Evolutionary conservation across 2,329 filamentous ascomycete species (phyloP), one percentile per base, ranked within the genome.

Genomic region (Pseudogymnoascus destructans): DNA sequence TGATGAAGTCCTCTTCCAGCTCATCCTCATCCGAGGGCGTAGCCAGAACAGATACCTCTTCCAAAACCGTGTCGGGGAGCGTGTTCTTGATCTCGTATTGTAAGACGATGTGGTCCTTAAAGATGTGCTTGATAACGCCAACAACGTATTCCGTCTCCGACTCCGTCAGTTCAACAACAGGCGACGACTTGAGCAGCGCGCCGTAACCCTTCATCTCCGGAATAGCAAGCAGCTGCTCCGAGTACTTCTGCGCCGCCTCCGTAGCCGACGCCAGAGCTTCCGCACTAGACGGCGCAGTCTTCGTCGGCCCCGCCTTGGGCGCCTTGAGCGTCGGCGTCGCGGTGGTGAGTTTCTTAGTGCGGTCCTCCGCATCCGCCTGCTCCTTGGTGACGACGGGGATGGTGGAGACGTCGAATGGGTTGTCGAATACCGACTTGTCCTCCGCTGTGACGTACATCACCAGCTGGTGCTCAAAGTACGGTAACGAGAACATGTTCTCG

Each of bases 61-160:
- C 89, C 32, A 97, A 78, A 25, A 98, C 82, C 13, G 90, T 95
- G 61, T 91, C 89, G 10, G 89, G 86, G 9, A 98, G 79, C 2
- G 93, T 98, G 76, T 98, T 98, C 79, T 95, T 97, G 71, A 98
- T 84, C 70, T 97, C 89, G 72, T 93, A 98, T 70, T 98, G 93
- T 58, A 98, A 76, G 32, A 98, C 92, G 68, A 98, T 78, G 69
- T 97, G 89, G 70, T 95, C 89, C 75, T 95, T 95, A 84, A 96
- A 98, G 67, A 98, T 84, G 70, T 98, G 93, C 77, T 98, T 98
- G 73, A 96, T 81, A 19, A 93, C 85, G 33, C 81, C 84, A 61
- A 98, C 93, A 56, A 96, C 90, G 67, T 98, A 98, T 73, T 98
- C 93, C 17, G 92, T 97, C 74, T 97, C 93, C 57, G 89, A 89